These are phyloP conservation scores for Glycine latifolia DNA, from an alignment of 306 rosid genomes.

Conservation along the genomic window DNA sequence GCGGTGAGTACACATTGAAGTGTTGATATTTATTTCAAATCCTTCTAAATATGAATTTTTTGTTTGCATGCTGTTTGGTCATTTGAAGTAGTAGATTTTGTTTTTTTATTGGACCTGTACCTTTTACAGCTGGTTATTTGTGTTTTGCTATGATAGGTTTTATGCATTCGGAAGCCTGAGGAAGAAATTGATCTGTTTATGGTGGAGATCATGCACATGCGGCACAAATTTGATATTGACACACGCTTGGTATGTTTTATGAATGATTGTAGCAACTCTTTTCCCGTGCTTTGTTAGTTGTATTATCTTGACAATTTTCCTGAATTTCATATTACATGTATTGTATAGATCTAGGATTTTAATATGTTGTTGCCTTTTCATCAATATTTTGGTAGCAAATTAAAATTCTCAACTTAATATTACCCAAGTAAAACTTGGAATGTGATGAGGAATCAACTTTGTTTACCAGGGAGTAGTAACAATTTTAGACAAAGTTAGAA, in stretches of 20 bases:
- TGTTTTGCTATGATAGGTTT: conserved; percentile 66
- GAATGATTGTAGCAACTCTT: conserved; percentile 16
- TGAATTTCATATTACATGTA: not conserved
- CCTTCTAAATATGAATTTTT: conserved; percentile 1
- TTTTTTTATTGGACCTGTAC: not conserved
- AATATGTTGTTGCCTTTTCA: not conserved
- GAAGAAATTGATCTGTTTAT: conserved; percentile 90
- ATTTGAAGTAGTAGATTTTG: conserved; percentile 2
- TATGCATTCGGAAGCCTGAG: conserved; percentile 86
- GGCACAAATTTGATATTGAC: conserved; percentile 94
- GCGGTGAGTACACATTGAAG: conserved; percentile 65
- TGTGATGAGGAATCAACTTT: not conserved
- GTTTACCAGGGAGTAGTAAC: not conserved
- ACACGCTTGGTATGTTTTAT: conserved; percentile 82
- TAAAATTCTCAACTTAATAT: not conserved
- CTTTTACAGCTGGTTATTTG: conserved; percentile 31
- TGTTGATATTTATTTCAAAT: conserved; percentile 34
- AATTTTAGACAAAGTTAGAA: not conserved
- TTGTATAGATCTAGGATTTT: not conserved
- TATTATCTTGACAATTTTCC: conserved; percentile 6
- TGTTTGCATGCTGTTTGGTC: not conserved
- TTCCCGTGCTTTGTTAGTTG: not conserved
- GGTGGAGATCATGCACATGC: conserved; percentile 99
- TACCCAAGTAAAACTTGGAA: not conserved
- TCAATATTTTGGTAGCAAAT: not conserved